Conservation (phyloP, 257 asterid genomes). For the Solanum sejunctum region DNA sequence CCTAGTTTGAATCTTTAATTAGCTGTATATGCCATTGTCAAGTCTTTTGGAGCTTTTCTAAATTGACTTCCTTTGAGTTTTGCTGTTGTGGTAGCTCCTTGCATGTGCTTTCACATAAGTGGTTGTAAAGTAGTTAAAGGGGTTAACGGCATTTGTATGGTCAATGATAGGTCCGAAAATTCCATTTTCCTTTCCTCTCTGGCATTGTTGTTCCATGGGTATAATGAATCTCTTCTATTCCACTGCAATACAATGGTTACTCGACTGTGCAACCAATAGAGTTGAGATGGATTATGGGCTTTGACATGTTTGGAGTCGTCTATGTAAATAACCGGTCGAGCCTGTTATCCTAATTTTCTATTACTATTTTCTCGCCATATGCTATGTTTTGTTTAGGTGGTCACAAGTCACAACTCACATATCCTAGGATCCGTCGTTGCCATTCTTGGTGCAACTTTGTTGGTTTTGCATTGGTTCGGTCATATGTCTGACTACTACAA, state of each 20-base stretch:
- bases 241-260: not conserved
- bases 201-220: constrained; percentile 26
- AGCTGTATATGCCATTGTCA: not conserved
- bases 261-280: not conserved
- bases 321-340: not conserved
- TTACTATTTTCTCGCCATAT: not conserved
- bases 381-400: not conserved
- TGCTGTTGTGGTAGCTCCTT: not conserved
- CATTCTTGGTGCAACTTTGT: not conserved
- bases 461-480: not conserved
- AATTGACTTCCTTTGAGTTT: not conserved
- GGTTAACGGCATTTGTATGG: not conserved
- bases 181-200: constrained; percentile 59
- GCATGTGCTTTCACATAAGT: not conserved
- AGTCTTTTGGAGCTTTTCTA: not conserved
- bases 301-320: not conserved
- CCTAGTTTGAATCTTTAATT: not conserved
- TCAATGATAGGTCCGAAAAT: constrained; percentile 25
- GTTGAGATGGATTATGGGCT: not conserved
- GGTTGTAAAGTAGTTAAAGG: not conserved
- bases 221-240: constrained; percentile 61
- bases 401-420: not conserved
- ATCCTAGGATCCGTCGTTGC: not conserved
- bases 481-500: not conserved
- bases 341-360: not conserved